Percentiles rank a stretch among this genome's conserved stretches.
These are phyloP conservation scores for Onygena corvina DNA, from an alignment of 2,329 filamentous ascomycete species.

Conservation along the genomic window DNA sequence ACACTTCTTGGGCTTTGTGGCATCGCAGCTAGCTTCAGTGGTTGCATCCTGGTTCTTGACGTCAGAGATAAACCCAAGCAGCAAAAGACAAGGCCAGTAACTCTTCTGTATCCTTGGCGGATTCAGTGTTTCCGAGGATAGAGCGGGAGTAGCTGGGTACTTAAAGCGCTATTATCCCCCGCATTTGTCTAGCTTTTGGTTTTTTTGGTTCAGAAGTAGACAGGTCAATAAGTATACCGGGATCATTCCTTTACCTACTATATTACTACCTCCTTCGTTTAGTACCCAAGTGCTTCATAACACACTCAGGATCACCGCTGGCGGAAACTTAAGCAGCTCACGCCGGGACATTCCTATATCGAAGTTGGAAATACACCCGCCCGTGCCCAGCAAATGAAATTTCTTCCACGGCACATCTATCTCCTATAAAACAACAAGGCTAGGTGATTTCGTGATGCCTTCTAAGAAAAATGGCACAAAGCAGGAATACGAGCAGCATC, in stretches of 20 bases:
- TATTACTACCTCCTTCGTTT: background rate
- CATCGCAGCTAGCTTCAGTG: background rate
- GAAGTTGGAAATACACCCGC: background rate
- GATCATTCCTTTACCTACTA: background rate
- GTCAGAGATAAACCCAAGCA: background rate
- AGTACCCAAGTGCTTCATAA: background rate
- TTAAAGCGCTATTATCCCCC: background rate
- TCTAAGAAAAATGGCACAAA: slow-evolving; percentile 12
- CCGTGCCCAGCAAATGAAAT: background rate
- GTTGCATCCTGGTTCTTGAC: background rate
- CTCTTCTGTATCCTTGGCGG: background rate
- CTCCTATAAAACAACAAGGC: background rate
- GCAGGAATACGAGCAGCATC: slow-evolving; percentile 24
- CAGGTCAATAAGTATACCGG: background rate
- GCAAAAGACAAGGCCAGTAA: background rate
- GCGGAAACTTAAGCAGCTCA: background rate
- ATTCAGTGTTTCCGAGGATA: background rate
- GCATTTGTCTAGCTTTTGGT: background rate
- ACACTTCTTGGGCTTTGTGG: background rate
- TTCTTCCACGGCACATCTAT: background rate
- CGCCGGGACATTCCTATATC: background rate
- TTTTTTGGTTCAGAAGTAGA: background rate
- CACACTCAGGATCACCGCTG: background rate
- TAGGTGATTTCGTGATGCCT: slow-evolving; percentile 13
- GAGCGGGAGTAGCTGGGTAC: background rate